A percentile compares a stretch with the other conserved stretches of the same genome.
Evolutionary conservation across 768 basidiomycete genomes (phyloP).

Genomic region (Dioszegia crocea): DNA sequence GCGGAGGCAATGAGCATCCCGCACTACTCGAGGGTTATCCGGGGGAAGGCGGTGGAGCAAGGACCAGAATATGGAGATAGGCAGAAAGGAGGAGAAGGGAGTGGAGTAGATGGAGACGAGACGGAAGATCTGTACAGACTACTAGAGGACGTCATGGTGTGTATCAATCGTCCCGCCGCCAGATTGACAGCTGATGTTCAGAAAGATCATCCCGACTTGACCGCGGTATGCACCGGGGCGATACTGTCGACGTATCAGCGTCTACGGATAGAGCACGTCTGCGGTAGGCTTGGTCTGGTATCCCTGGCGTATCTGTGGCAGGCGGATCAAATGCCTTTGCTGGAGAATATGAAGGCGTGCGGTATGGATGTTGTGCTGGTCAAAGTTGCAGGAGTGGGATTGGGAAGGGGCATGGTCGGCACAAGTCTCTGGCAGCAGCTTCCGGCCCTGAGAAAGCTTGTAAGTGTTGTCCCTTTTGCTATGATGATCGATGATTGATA

Average conservation of each 20-base stretch:
- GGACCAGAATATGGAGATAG: constrained; percentile 79
- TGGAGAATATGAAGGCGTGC: constrained; percentile 80
- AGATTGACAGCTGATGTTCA: constrained; percentile 42
- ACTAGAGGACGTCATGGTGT: constrained; percentile 70
- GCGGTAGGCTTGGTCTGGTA: constrained; percentile 71
- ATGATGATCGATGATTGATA: neutral
- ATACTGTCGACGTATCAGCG: constrained; percentile 97
- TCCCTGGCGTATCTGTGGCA: constrained; percentile 92
- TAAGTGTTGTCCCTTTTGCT: constrained; percentile 47
- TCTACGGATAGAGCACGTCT: constrained; percentile 95
- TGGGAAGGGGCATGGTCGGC: constrained; percentile 72
- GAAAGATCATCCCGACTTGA: constrained; percentile 67
- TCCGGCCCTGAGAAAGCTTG: constrained; percentile 66
- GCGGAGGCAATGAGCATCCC: constrained; percentile 81
- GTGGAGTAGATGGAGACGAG: constrained; percentile 75
- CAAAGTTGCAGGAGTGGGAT: constrained; percentile 92
- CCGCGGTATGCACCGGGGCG: constrained; percentile 88
- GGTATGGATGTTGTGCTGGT: constrained; percentile 74
- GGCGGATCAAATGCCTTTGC: constrained; percentile 75
- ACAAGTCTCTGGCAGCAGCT: constrained; percentile 70
- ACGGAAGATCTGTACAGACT: constrained; percentile 86
- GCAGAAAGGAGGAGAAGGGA: constrained; percentile 45
- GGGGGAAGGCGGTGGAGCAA: constrained; percentile 73
- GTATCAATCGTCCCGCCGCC: constrained; percentile 13
- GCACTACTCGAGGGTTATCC: constrained; percentile 74